phyloP scores from a whole-genome alignment of 2,329 filamentous ascomycete species.

The Pezicula radicicola region DNA sequence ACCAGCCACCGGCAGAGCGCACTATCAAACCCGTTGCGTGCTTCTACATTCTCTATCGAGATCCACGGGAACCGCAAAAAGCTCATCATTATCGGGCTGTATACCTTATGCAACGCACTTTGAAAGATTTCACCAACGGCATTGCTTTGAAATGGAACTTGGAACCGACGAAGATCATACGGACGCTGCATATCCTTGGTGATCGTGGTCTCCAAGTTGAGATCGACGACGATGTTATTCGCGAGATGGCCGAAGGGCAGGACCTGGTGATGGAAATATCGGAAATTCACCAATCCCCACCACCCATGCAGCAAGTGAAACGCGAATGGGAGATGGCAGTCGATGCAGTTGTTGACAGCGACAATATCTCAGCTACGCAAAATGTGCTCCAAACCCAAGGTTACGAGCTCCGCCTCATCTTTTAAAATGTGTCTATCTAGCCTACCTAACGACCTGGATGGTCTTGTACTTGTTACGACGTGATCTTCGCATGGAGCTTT shows the following conservation, averaged over 20 bases:
- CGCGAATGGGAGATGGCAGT: slow-evolving; percentile 62
- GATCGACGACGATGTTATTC: slow-evolving; percentile 86
- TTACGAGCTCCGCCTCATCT: slow-evolving; percentile 30
- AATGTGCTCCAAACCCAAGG: slow-evolving; percentile 23
- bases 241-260: slow-evolving; percentile 82
- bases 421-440: slow-evolving; percentile 22
- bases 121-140: slow-evolving; percentile 68
- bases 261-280: slow-evolving; percentile 77
- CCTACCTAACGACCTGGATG: slow-evolving; percentile 18
- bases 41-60: slow-evolving; percentile 71
- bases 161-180: slow-evolving; percentile 67
- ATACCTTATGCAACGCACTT: slow-evolving; percentile 75
- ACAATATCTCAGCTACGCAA: slow-evolving; percentile 17
- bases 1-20: slow-evolving; percentile 74
- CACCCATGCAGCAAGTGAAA: slow-evolving; percentile 38
- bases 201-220: slow-evolving; percentile 75
- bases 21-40: slow-evolving; percentile 75
- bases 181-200: slow-evolving; percentile 66
- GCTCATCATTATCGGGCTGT: slow-evolving; percentile 75
- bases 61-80: slow-evolving; percentile 40
- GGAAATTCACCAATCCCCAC: slow-evolving; percentile 18
- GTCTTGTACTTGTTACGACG: slow-evolving; percentile 27
- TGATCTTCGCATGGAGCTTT: slow-evolving; percentile 6
- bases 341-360: slow-evolving; percentile 35
- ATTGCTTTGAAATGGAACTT: slow-evolving; percentile 80